Base-by-base conservation (phyloP, 2,329 filamentous ascomycete species). In the Eutypella sp. region DNA sequence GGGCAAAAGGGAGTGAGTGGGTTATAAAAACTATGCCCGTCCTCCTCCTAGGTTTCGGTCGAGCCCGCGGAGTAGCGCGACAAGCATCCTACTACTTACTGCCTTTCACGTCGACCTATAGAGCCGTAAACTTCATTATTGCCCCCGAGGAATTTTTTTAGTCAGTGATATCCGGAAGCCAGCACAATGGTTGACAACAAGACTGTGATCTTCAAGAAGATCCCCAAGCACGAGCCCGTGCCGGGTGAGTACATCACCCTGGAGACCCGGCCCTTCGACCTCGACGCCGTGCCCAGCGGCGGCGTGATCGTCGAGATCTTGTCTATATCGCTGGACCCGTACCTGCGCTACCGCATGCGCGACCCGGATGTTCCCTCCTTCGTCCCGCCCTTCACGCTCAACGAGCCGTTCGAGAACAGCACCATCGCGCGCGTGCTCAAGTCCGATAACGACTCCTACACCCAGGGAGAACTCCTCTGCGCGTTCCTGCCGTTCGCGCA, bases 281-380 rank as follows among this genome's bases (percentile, higher is more conserved):
- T 79, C 52, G 67, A 79, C 25, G 71, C 76, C 49, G 63, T 73
- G 6, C 71, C 76, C 29, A 72, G 78, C 29, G 78, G 81, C 48
- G 83, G 84, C 37, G 66, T 88, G 48, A 78, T 77, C 29, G 67
- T 79, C 51, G 79, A 84, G 67, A 79, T 81, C 55, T 73, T 81
- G 62, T 85, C 85, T 65, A 71, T 79, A 53, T 86, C 83, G 42
- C 82, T 84, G 63, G 85, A 89, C 62, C 85, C 85, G 6, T 88
- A 88, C 70, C 78, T 85, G 70, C 81, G 85, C 41, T 81, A 81
- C 47, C 76, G 79, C 50, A 86, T 89, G 83, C 77, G 83, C 19
- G 60, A 68, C 25, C 58, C 81, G 3, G 64, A 72, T 7, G 57
- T 67, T 55, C 78, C 83, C 62, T 84, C 81, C 31, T 87, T 87